A percentile compares a stretch with the other conserved stretches of the same genome.
Evolutionary conservation across 2,329 filamentous ascomycete genomes (phyloP).

Genomic region (Capronia americana): DNA sequence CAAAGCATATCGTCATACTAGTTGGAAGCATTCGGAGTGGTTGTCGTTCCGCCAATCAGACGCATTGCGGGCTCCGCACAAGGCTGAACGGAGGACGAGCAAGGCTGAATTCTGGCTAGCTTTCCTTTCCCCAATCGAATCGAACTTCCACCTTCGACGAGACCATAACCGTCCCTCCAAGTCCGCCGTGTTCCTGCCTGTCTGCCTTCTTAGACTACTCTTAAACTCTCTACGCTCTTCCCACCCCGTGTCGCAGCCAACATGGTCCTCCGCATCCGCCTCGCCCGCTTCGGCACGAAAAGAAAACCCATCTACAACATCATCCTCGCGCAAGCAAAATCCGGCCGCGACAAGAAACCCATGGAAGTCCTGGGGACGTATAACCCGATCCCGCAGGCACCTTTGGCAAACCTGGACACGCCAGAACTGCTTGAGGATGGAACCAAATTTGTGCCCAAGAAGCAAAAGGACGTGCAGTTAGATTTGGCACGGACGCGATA

Average conservation of each 20-base stretch:
- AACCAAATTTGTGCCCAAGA: slow-evolving; percentile 62
- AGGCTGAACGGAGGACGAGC: slow-evolving; percentile 9
- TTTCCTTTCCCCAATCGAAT: background rate
- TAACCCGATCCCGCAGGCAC: slow-evolving; percentile 64
- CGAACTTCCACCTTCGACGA: background rate
- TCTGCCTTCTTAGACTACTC: background rate
- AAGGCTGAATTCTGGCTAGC: background rate
- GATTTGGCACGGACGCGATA: slow-evolving; percentile 83
- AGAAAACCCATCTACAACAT: slow-evolving; percentile 98
- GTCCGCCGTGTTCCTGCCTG: background rate
- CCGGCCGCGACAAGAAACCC: slow-evolving; percentile 83
- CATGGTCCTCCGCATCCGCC: slow-evolving; percentile 93
- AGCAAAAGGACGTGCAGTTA: slow-evolving; percentile 90
- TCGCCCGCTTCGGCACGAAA: slow-evolving; percentile 88
- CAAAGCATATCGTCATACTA: slow-evolving; percentile 30
- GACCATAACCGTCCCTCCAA: background rate
- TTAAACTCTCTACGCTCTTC: background rate
- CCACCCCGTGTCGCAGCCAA: background rate
- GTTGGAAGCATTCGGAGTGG: background rate
- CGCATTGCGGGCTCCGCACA: slow-evolving; percentile 11
- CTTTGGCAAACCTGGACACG: slow-evolving; percentile 43
- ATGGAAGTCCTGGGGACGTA: slow-evolving; percentile 86
- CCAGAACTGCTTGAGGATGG: slow-evolving; percentile 42
- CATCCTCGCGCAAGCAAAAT: slow-evolving; percentile 91
- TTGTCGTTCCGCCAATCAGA: slow-evolving; percentile 32